These are phyloP conservation scores for Vaccinium vitisidaea DNA, from an alignment of 148 eudicot genomes.

Conservation along the genomic window DNA sequence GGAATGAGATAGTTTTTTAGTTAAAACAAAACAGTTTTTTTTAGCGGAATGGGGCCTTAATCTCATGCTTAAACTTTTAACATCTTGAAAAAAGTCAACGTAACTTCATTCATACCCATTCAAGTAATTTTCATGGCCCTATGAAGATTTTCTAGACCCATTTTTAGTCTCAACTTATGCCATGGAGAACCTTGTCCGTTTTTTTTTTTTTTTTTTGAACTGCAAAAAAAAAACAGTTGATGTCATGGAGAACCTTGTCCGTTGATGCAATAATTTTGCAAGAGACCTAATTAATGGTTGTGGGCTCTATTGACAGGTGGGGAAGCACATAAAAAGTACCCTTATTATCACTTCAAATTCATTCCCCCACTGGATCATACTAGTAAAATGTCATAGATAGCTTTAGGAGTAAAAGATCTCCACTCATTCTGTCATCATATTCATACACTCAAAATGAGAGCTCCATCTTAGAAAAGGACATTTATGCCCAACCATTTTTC, in stretches of 20 bases:
- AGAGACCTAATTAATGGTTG: not conserved
- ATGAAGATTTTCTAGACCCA: not conserved
- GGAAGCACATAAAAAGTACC: not conserved
- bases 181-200: not conserved
- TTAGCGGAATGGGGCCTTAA: too few relatives aligned
- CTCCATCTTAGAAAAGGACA: not conserved
- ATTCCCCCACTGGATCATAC: not conserved
- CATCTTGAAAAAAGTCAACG: not conserved
- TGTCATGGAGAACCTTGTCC: not conserved
- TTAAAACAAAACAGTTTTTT: too few relatives aligned
- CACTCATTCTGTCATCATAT: not conserved
- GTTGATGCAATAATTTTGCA: not conserved
- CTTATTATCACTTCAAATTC: not conserved
- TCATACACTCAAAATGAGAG: not conserved
- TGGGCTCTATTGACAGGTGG: not conserved
- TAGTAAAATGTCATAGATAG: not conserved
- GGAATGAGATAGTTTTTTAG: too few relatives aligned
- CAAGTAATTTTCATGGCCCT: constrained; percentile 6
- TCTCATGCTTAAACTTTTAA: not conserved
- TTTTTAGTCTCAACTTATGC: not conserved
- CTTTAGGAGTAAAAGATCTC: not conserved
- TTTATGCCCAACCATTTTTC: not conserved
- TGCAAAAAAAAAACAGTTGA: too few relatives aligned
- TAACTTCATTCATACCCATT: not conserved
- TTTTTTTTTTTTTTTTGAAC: too few relatives aligned